phyloP scores from a whole-genome alignment of 1,284 basidiomycete species.

The Sporisorium iseilematis-ciliati region DNA sequence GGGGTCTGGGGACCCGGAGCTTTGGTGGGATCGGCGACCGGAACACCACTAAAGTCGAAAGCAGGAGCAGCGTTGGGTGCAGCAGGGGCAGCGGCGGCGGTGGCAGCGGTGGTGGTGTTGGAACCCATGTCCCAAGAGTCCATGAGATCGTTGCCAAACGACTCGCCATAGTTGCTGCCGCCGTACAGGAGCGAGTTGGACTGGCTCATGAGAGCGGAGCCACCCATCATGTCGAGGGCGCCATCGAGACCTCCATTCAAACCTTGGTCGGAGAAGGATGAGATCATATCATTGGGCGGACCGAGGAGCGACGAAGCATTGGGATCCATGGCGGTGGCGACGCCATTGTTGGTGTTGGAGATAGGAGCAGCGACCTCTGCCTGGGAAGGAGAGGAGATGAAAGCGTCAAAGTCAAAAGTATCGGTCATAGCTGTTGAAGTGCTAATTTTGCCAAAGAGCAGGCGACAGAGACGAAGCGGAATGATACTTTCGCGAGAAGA shows the following conservation, averaged over 20 bases:
- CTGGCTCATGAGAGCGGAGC: slow-evolving; percentile 38
- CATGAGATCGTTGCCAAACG: slow-evolving; percentile 30
- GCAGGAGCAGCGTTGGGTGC: slow-evolving; percentile 8
- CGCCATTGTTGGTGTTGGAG: slow-evolving; percentile 9
- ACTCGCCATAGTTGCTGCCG: slow-evolving; percentile 37
- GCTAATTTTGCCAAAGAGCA: slow-evolving; percentile 8
- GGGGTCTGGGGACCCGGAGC: not conserved
- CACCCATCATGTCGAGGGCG: slow-evolving; percentile 38
- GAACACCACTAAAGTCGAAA: slow-evolving; percentile 23
- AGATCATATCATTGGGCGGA: slow-evolving; percentile 25
- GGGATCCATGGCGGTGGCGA: not conserved
- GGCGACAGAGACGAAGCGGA: slow-evolving; percentile 12
- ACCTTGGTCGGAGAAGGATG: slow-evolving; percentile 43
- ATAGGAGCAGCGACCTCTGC: slow-evolving; percentile 21
- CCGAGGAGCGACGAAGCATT: slow-evolving; percentile 17
- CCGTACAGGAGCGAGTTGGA: slow-evolving; percentile 42
- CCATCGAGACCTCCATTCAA: slow-evolving; percentile 20
- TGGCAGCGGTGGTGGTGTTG: slow-evolving; percentile 4
- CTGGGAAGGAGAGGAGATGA: slow-evolving; percentile 54
- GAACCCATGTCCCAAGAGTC: slow-evolving; percentile 35
- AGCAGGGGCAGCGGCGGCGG: slow-evolving; percentile 5
- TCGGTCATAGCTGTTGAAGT: slow-evolving; percentile 28
- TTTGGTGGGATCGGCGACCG: not conserved
- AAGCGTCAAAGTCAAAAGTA: slow-evolving; percentile 58
- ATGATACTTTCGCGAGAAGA: not conserved